Base-by-base conservation (phyloP, 2,329 filamentous ascomycete species). In the Fusarium coicis region DNA sequence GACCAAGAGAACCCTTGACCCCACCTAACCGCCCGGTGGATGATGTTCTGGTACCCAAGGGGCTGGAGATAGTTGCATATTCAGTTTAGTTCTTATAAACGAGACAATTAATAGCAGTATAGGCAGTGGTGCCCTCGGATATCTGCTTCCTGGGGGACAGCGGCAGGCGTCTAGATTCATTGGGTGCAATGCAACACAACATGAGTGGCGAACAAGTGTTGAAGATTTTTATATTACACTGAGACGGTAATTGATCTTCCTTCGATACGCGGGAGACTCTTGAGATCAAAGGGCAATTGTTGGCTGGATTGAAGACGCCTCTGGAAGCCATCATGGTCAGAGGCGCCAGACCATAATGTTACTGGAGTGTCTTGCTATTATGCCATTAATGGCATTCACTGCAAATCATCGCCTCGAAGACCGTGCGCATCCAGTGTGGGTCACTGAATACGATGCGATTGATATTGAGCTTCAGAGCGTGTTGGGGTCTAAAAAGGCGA, bases 51-150 rank as follows among this genome's bases (percentile, higher is more conserved):
- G 65, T 72, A 61, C 64, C 68, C 67, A 68, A 72, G 56, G 54
- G 56, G 63, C 37, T 62, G 63, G 56, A 58, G 58, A 68, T 68
- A 50, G 49, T 74, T 74, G 28, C 63, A 68, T 72, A 50, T 73
- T 62, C 55, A 61, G 56, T 55, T 26, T 53, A 49, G 49, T 52
- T 39, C 50, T 28, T 42, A 21, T 37, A 26, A 5, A 9, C 32
- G 18, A 58, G 55, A 37, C 55, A 49, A 42, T 46, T 44, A 67
- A 43, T 46, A 46, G 43, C 4, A 42, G 21, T 42, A 42, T 42
- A 42, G 21, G 28, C 28, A 36, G 49, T 36, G n/a, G 10, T 19
- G 6, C 30, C 16, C 32, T 21, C 34, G 23, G 34, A 39, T 46
- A 56, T 46, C 30, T 47, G 40, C 30, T 34, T 34, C 39, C 32